Percentiles rank a stretch among this genome's conserved stretches.
These are phyloP conservation scores for Penicillium maclennaniae DNA, from an alignment of 495 filamentous ascomycete species.

Conservation along the genomic window DNA sequence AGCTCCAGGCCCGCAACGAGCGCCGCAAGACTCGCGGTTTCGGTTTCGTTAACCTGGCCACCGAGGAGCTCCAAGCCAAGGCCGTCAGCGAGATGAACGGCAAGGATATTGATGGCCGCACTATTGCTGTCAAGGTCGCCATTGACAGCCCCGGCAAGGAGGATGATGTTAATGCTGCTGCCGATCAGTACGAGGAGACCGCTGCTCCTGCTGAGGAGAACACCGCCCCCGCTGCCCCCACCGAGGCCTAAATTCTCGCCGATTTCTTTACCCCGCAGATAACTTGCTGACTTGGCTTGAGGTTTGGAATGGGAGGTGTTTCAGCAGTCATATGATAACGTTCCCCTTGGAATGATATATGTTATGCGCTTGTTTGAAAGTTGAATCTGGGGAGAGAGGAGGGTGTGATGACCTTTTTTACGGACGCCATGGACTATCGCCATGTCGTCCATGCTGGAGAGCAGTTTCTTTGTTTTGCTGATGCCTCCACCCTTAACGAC, in stretches of 20 bases:
- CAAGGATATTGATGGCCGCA: slow-evolving; percentile 95
- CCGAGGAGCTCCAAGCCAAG: slow-evolving; percentile 95
- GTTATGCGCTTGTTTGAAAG: slow-evolving; percentile 8
- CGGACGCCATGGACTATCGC: slow-evolving; percentile 22
- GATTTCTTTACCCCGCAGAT: slow-evolving; percentile 22
- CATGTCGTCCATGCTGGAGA: slow-evolving; percentile 22
- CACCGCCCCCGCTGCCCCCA: slow-evolving; percentile 23
- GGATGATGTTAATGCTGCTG: slow-evolving; percentile 75
- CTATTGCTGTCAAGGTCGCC: slow-evolving; percentile 99
- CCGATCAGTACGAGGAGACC: slow-evolving; percentile 45
- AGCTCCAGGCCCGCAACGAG: slow-evolving; percentile 95
- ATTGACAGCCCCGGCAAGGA: slow-evolving; percentile 99
- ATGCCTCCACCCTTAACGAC: slow-evolving; percentile 37
- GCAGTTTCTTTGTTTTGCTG: slow-evolving; percentile 15
- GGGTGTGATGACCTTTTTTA: slow-evolving; percentile 24
- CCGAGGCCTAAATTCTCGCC: slow-evolving; percentile 32
- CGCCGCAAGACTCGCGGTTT: slow-evolving; percentile 99
- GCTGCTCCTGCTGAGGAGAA: slow-evolving; percentile 40
- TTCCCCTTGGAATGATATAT: slow-evolving; percentile 13
- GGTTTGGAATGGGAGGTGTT: slow-evolving; percentile 4
- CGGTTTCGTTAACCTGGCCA: slow-evolving; percentile 92
- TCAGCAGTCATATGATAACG: slow-evolving; percentile 16
- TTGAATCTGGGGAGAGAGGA: slow-evolving; percentile 13
- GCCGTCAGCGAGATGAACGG: slow-evolving; percentile 97
- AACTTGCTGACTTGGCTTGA: slow-evolving; percentile 15